Base-by-base conservation (phyloP, 2,329 filamentous ascomycete species). In the Pseudocercospora macadamiae region DNA sequence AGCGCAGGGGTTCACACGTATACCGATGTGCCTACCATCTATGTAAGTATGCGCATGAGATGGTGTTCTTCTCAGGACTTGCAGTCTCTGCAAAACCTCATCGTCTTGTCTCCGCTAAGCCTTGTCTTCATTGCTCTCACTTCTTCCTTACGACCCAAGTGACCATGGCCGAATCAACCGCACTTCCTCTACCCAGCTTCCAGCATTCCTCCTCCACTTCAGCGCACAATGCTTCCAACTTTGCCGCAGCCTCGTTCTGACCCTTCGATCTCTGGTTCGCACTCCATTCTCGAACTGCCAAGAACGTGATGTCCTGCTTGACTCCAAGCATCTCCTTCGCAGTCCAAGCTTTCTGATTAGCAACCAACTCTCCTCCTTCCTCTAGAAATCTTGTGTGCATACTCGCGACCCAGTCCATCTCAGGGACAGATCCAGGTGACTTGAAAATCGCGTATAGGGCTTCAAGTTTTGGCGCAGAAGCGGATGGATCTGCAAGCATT, bases 61-160 rank as follows among this genome's bases (percentile, higher is more conserved):
- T n/a, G n/a, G n/a, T n/a, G n/a, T n/a, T n/a, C n/a, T n/a, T n/a
- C n/a, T n/a, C n/a, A n/a, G n/a, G n/a, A n/a, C n/a, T n/a, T n/a
- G n/a, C n/a, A n/a, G n/a, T n/a, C n/a, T n/a, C n/a, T n/a, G n/a
- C n/a, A n/a, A n/a, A n/a, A n/a, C n/a, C n/a, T n/a, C n/a, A n/a
- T n/a, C n/a, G n/a, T n/a, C n/a, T n/a, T n/a, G n/a, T n/a, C n/a
- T n/a, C n/a, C n/a, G n/a, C n/a, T n/a, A n/a, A n/a, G n/a, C n/a
- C n/a, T n/a, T n/a, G n/a, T n/a, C n/a, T n/a, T n/a, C n/a, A n/a
- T n/a, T n/a, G n/a, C n/a, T n/a, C n/a, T 25, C 39, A 47, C 25
- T 57, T 51, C 55, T 65, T 65, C 44, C 47, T 59, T 10, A 62
- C 52, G 28, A 65, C 59, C 59, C 63, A 65, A n/a, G 61, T 64